Evolutionary conservation across 371 early-diverging fungal genomes (phyloP).

Genomic region (Umbelopsis sp.): DNA sequence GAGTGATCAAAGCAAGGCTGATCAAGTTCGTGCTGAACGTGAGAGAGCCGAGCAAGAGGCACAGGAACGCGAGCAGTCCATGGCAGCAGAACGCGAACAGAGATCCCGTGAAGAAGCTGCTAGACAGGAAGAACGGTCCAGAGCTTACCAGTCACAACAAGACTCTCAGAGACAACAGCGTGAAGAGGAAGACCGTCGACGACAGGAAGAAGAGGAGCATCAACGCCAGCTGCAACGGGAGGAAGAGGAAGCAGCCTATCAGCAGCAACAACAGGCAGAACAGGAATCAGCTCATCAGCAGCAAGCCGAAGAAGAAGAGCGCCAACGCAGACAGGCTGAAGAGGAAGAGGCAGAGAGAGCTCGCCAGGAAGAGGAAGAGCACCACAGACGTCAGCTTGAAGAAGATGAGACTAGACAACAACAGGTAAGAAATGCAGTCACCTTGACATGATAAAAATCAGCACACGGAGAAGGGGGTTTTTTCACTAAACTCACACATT

Average conservation of each 20-base stretch:
- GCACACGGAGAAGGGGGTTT: too few relatives aligned
- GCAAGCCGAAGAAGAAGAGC: neutral
- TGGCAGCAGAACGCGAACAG: slow-evolving; percentile 38
- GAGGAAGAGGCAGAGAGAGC: slow-evolving; percentile 31
- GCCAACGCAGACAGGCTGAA: slow-evolving; percentile 15
- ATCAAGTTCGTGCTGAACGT: slow-evolving; percentile 52
- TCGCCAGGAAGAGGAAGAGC: slow-evolving; percentile 30
- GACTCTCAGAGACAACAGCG: slow-evolving; percentile 28
- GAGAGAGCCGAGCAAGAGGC: slow-evolving; percentile 54
- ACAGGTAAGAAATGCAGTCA: neutral
- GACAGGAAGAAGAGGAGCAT: slow-evolving; percentile 34
- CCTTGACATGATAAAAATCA: too few relatives aligned
- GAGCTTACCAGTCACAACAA: slow-evolving; percentile 21
- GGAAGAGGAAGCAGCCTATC: slow-evolving; percentile 31
- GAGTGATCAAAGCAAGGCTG: slow-evolving; percentile 31
- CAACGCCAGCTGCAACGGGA: slow-evolving; percentile 33
- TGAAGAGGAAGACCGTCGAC: slow-evolving; percentile 41
- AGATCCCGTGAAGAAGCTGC: slow-evolving; percentile 40
- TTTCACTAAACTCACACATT: too few relatives aligned
- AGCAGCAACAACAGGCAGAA: slow-evolving; percentile 23
- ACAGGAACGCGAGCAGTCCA: slow-evolving; percentile 58
- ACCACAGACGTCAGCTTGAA: slow-evolving; percentile 28
- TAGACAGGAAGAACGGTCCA: slow-evolving; percentile 25
- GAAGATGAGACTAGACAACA: neutral
- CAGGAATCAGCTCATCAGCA: slow-evolving; percentile 21